Percentiles rank a stretch among this genome's conserved stretches.
These are phyloP conservation scores for Pholiota adiposa DNA, from an alignment of 1,284 basidiomycete species.

Conservation along the genomic window DNA sequence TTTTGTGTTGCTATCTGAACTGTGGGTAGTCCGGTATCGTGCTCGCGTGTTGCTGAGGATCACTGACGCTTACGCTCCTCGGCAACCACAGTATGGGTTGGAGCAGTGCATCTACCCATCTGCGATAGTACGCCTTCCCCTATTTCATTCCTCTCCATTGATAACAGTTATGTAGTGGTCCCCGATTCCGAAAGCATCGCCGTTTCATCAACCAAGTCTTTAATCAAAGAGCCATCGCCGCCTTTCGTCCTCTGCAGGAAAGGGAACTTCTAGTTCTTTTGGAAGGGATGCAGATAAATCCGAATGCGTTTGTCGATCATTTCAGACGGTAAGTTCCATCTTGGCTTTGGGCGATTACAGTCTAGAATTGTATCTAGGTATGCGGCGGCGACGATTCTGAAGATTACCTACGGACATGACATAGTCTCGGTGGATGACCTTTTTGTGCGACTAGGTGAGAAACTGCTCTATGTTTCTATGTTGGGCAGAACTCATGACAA, in stretches of 20 bases:
- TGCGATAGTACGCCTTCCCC: constrained; percentile 41
- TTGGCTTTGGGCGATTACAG: not conserved
- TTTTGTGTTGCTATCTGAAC: constrained; percentile 49
- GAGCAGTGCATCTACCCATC: constrained; percentile 46
- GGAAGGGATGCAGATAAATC: constrained; percentile 40
- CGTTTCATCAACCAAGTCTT: constrained; percentile 53
- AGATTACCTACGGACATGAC: constrained; percentile 49
- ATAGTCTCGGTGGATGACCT: constrained; percentile 45
- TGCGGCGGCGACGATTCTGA: constrained; percentile 49
- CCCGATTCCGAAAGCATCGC: constrained; percentile 53
- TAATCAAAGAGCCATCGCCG: constrained; percentile 43
- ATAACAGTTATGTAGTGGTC: constrained; percentile 36
- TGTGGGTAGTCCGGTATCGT: constrained; percentile 34
- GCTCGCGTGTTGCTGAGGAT: not conserved
- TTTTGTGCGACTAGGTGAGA: constrained; percentile 43
- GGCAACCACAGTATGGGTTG: constrained; percentile 45
- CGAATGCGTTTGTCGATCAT: constrained; percentile 44
- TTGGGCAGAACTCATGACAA: constrained; percentile 18
- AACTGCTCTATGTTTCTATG: constrained; percentile 5
- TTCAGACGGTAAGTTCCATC: constrained; percentile 40
- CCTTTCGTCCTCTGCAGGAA: constrained; percentile 45
- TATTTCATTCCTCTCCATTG: constrained; percentile 12
- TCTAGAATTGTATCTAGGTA: constrained; percentile 30
- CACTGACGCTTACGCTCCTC: constrained; percentile 5
- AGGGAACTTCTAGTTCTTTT: constrained; percentile 45